Base-by-base conservation (phyloP, 148 eudicot species). In the Heliamphora exappendiculata region DNA sequence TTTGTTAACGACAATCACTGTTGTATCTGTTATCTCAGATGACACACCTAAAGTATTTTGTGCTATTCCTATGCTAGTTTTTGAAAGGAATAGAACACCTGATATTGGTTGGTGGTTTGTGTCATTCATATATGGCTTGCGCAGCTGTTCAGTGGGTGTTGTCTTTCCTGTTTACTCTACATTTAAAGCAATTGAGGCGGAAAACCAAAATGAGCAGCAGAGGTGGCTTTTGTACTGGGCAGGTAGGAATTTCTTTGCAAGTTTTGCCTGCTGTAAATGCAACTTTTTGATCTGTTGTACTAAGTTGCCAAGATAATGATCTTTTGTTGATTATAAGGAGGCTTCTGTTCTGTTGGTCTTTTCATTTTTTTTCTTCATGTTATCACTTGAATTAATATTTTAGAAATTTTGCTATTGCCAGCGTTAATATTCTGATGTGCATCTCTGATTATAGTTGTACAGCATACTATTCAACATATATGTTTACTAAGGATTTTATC, bases 191-290 rank as follows among this genome's bases (percentile, higher is more conserved):
- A 92, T 94, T 75, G 97, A 95, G 82, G 64, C 87, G 19, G 85
- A 81, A 79, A 83, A 95, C 84, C 87, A 81, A 74, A 82, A 82
- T 79, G 98, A 96, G 74, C 96, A 91, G 79, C 91, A 87, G 9
- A 93, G 72, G 77, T 89, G 91, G 86, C 98, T 96, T 74, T 34
- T 89, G 62, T 96, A 96, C 73, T 96, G 99, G 99, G 93, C 99
- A 87, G 99, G 99, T 95, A 75, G 76, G 92, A 67, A 45, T 39
- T 60, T 39, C 72, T 41, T 68, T 53, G 51, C 79, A 34, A 66
- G n/a, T 63, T 67, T 70, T 50, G 12, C 74, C 41, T 57, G 53
- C 22, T 24, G 31, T 22, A 51, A 33, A 68, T 37, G 44, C 39
- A 69, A 68, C 39, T 0, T 58, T 66, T 77, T 24, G 12, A 62